Percentiles rank a stretch among this genome's conserved stretches.
Conservation (phyloP, 352 stramenopile species). For the Phytophthora lateralis region DNA sequence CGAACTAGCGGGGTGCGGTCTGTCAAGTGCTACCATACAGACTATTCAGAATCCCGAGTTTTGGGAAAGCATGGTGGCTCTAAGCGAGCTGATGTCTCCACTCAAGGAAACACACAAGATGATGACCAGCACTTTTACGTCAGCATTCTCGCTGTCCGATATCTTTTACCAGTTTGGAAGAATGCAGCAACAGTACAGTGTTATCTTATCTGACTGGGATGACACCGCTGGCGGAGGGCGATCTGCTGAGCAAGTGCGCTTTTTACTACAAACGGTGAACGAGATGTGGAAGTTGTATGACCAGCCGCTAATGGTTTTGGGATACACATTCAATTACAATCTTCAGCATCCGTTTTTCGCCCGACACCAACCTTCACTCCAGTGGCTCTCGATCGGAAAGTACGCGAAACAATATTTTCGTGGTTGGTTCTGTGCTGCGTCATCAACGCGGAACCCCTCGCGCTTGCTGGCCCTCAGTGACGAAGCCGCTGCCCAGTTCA, state of each 20-base stretch:
- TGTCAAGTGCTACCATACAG: slow-evolving; percentile 47
- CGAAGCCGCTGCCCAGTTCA: slow-evolving; percentile 63
- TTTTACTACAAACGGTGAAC: slow-evolving; percentile 64
- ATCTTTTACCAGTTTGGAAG: slow-evolving; percentile 81
- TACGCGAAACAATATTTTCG: slow-evolving; percentile 81
- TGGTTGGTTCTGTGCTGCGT: slow-evolving; percentile 63
- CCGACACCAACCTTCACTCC: slow-evolving; percentile 52
- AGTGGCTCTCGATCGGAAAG: slow-evolving; percentile 80
- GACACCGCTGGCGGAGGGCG: slow-evolving; percentile 52
- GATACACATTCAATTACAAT: slow-evolving; percentile 81
- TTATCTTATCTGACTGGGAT: slow-evolving; percentile 75
- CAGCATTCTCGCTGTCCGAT: slow-evolving; percentile 63
- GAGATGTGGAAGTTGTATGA: slow-evolving; percentile 82
- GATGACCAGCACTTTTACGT: slow-evolving; percentile 45
- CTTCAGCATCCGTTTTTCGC: slow-evolving; percentile 55
- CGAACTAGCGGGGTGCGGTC: slow-evolving; percentile 47
- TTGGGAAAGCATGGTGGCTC: slow-evolving; percentile 73
- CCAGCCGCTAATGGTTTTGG: slow-evolving; percentile 69
- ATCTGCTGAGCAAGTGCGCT: slow-evolving; percentile 60
- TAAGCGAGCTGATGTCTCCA: slow-evolving; percentile 80
- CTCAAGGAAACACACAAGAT: slow-evolving; percentile 80
- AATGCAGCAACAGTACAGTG: slow-evolving; percentile 78
- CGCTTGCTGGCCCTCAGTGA: slow-evolving; percentile 49
- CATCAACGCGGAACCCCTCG: slow-evolving; percentile 31
- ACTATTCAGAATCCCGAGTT: slow-evolving; percentile 72